A percentile compares a stretch with the other conserved stretches of the same genome.
phyloP scores from a whole-genome alignment of 2,329 filamentous ascomycete species.

The Paecilomyces dactylethromorphus region DNA sequence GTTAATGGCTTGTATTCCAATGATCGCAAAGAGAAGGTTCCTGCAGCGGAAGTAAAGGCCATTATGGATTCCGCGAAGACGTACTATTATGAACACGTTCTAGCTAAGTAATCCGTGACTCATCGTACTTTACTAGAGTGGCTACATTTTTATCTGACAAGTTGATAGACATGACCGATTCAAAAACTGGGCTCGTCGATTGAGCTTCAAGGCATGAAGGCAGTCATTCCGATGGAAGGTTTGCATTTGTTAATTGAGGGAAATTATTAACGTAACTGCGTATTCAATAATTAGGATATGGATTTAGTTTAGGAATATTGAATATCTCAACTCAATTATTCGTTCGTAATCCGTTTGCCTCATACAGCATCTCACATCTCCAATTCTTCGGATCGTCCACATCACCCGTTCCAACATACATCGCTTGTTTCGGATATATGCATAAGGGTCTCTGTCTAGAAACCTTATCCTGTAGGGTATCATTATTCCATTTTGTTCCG shows the following conservation, averaged over 20 bases:
- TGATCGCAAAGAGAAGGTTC: slow-evolving; percentile 55
- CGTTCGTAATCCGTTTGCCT: neutral
- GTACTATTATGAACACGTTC: slow-evolving; percentile 35
- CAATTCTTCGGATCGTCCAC: slow-evolving; percentile 1
- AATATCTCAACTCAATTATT: neutral
- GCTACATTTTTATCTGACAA: neutral
- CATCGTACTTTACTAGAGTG: neutral
- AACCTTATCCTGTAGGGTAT: neutral
- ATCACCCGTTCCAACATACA: slow-evolving; percentile 4
- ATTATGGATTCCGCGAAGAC: slow-evolving; percentile 50
- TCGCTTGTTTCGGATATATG: slow-evolving; percentile 3
- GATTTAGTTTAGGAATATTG: neutral
- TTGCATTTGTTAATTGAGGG: neutral
- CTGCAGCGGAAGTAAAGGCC: slow-evolving; percentile 49
- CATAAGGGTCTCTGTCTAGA: slow-evolving; percentile 4
- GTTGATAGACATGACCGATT: neutral
- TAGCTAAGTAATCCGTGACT: slow-evolving; percentile 1
- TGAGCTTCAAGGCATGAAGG: neutral
- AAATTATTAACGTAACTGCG: neutral
- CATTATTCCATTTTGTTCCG: slow-evolving; percentile 9
- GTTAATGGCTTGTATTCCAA: slow-evolving; percentile 61
- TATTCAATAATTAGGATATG: neutral
- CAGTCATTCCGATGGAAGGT: neutral
- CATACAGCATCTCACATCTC: slow-evolving; percentile 1
- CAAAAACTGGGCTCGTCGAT: neutral